Base-by-base conservation (phyloP, 2,329 filamentous ascomycete species). In the Myrmaecium sp. region DNA sequence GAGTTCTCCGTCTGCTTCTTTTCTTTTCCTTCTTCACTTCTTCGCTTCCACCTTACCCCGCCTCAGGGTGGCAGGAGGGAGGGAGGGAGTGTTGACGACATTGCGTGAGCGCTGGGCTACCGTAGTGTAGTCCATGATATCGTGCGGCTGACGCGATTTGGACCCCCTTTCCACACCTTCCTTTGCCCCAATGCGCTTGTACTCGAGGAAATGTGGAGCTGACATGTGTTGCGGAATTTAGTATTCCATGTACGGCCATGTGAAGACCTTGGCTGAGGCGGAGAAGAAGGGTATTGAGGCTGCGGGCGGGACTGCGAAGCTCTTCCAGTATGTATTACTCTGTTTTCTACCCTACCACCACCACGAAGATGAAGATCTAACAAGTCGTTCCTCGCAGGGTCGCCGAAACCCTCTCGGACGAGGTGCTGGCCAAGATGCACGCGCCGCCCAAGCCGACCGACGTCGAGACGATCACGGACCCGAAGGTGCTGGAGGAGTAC, bases 161-260 rank as follows among this genome's bases (percentile, higher is more conserved):
- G 8, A 8, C 22, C 23, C 15, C 13, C 23, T n/a, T 16, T 11
- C 7, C 4, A 15, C 7, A 14, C 21, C 5, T 11, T 7, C 7
- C 18, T 20, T 20, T 20, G 18, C n/a, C 5, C 10, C 5, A 23
- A 14, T 16, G 13, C 5, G 13, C 9, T 6, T 23, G 15, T 14
- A 16, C 12, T 9, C 8, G 8, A 9, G 22, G 8, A 8, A 5
- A 5, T 14, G 14, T 17, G n/a, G 17, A 22, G 14, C 22, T 26
- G 24, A 33, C 13, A 25, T 8, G 16, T 20, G 14, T 18, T 19
- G 5, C 20, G 29, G 22, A 20, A 26, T 17, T 17, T 34, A 89
- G 80, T 92, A 92, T 63, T 91, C 82, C 40, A 79, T 83, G 69
- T 92, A 89, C 60, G 86, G 89, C 58, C 84, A 94, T 60, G 76